These are phyloP conservation scores for Colletotrichum phormii DNA, from an alignment of 2,329 filamentous ascomycete species.

Conservation along the genomic window DNA sequence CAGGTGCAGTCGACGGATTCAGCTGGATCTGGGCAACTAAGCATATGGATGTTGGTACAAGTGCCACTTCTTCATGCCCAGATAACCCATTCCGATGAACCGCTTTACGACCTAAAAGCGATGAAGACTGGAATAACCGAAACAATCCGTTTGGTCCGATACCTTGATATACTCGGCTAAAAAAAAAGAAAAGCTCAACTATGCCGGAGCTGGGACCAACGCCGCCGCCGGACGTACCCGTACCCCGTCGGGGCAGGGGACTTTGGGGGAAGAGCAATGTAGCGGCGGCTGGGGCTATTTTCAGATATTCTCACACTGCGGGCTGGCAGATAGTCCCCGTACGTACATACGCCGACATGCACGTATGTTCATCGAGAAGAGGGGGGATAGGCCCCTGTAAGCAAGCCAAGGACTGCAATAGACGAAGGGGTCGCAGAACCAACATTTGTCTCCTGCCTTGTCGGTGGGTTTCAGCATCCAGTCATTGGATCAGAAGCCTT, in stretches of 20 bases:
- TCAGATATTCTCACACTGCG: background rate
- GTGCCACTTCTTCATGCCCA: background rate
- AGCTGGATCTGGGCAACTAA: too few species aligned
- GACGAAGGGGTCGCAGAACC: background rate
- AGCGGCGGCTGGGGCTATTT: conserved; percentile 1
- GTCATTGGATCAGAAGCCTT: conserved; percentile 6
- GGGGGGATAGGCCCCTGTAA: background rate
- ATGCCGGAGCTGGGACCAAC: background rate
- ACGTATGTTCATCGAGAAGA: background rate
- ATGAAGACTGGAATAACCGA: background rate
- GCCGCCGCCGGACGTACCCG: background rate
- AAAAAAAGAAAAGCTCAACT: background rate
- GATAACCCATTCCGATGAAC: background rate
- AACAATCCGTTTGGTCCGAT: background rate
- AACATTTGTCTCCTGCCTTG: background rate
- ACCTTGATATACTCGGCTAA: background rate
- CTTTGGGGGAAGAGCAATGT: background rate
- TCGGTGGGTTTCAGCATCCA: conserved; percentile 3
- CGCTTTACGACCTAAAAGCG: background rate
- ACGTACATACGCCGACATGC: conserved; percentile 14
- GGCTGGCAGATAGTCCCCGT: conserved; percentile 9
- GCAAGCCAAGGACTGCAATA: background rate
- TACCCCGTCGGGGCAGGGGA: background rate
- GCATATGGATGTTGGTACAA: background rate
- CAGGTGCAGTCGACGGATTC: too few species aligned